Base-by-base conservation (phyloP, 2,329 filamentous ascomycete species). In the Chrysoporthe cubensis region DNA sequence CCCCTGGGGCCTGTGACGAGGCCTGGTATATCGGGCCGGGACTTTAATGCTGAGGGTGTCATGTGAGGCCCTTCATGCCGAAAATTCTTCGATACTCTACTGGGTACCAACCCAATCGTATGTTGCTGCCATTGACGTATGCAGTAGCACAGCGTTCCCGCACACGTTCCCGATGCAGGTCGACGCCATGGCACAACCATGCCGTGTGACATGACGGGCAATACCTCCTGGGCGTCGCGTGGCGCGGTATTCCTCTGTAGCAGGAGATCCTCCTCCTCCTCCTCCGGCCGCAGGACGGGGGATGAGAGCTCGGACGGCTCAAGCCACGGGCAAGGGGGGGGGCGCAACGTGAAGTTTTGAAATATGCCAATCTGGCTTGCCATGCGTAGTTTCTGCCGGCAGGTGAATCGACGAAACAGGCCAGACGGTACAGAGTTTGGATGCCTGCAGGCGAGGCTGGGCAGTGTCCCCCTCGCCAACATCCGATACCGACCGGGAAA, bases 401-500 rank as follows among this genome's bases (percentile, higher is more conserved):
- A 40, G 54, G 32, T 54, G 11, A 26, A 14, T 21, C 11, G 32
- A 54, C 50, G 26, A 54, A 26, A 54, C 32, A 32, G 50, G 50
- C 18, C 34, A 34, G 32, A 40, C n/a, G 16, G 32, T 13, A 21
- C 18, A 48, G 18, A 48, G 46, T 21, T 48, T 48, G 46, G n/a
- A 21, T 7, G 18, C 18, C 16, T 48, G 18, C 46, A 48, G 46
- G n/a, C 46, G 11, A 32, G 50, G 32, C 8, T 32, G 50, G 50
- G 34, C 32, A 57, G 32, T 40, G 18, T 46, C 2, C 40, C 34
- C 40, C 34, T 56, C 61, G 13, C 44, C 46, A 65, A 60, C 66
- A 21, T 67, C 52, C 66, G 66, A 65, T 67, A 50, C 42, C 18
- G 56, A 43, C 62, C 9, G 14, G 54, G 64, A 67, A 67, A 65